phyloP scores from a whole-genome alignment of 1,284 basidiomycete genomes.

The Meripilus lineatus region DNA sequence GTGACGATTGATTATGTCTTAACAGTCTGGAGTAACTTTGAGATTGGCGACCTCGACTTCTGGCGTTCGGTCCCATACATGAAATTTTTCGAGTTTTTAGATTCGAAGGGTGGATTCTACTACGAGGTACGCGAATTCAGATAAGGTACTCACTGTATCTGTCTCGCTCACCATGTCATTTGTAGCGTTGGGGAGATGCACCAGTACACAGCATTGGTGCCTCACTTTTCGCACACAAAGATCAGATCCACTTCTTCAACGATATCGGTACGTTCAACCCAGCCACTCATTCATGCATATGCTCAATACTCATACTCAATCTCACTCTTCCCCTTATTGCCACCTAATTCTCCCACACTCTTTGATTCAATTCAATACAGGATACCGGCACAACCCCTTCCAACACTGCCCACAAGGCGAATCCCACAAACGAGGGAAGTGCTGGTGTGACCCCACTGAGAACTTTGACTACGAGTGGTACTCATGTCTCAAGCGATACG shows the following conservation, averaged over 20 bases:
- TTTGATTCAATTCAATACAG: slow-evolving; percentile 10
- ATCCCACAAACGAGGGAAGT: slow-evolving; percentile 37
- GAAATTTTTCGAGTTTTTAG: slow-evolving; percentile 67
- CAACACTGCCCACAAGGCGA: slow-evolving; percentile 47
- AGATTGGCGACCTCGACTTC: slow-evolving; percentile 66
- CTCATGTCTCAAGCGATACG: slow-evolving; percentile 72
- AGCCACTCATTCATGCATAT: not conserved
- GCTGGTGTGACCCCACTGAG: slow-evolving; percentile 37
- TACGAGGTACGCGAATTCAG: slow-evolving; percentile 50
- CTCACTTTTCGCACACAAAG: slow-evolving; percentile 54
- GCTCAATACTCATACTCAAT: not conserved
- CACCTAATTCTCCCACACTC: too few relatives aligned
- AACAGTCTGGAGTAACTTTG: slow-evolving; percentile 66
- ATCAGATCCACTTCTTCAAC: slow-evolving; percentile 61
- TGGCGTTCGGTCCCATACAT: slow-evolving; percentile 63
- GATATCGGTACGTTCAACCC: slow-evolving; percentile 36
- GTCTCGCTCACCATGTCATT: not conserved
- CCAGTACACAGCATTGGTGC: slow-evolving; percentile 71
- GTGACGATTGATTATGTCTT: not conserved
- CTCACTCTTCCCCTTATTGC: not conserved
- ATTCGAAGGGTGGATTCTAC: slow-evolving; percentile 66
- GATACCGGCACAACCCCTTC: slow-evolving; percentile 47
- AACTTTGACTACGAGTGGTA: slow-evolving; percentile 72
- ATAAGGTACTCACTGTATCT: too few relatives aligned
- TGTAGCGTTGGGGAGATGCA: slow-evolving; percentile 72